A percentile compares a stretch with the other conserved stretches of the same genome.
phyloP scores from a whole-genome alignment of 1,284 basidiomycete genomes.

The Ceratobasidium sp. region DNA sequence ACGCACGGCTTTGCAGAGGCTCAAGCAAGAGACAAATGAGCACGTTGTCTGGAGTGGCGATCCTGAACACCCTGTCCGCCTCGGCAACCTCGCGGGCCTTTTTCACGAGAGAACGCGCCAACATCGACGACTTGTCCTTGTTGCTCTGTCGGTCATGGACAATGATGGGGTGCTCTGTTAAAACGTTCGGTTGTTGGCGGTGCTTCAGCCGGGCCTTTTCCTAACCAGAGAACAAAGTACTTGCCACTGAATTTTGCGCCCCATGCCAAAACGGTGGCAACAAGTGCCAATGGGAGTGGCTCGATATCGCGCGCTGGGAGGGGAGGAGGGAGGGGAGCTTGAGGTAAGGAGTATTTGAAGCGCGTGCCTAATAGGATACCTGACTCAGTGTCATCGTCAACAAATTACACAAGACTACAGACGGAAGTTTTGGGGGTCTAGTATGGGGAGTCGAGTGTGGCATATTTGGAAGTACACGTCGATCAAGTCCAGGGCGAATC shows the following conservation, averaged over 20 bases:
- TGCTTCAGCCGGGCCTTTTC: conserved; percentile 9
- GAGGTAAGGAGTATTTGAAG: conserved; percentile 43
- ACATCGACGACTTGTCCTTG: conserved; percentile 46
- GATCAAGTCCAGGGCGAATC: conserved; percentile 85
- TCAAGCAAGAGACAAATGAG: conserved; percentile 78
- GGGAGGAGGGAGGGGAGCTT: conserved; percentile 35
- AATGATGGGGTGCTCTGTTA: conserved; percentile 80
- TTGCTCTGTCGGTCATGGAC: conserved; percentile 76
- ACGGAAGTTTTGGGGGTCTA: conserved; percentile 54
- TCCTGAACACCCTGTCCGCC: conserved; percentile 79
- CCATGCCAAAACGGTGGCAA: conserved; percentile 90
- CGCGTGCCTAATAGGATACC: conserved; percentile 48
- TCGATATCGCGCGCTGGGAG: conserved; percentile 49
- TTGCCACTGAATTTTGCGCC: conserved; percentile 74
- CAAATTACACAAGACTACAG: conserved; percentile 77
- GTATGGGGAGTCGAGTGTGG: conserved; percentile 45
- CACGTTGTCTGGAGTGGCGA: conserved; percentile 80
- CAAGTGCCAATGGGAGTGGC: conserved; percentile 70
- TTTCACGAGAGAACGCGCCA: conserved; percentile 69
- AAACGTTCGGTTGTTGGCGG: background rate
- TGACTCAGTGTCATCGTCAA: conserved; percentile 63
- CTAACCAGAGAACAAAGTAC: background rate
- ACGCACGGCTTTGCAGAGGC: conserved; percentile 77
- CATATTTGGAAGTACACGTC: conserved; percentile 78
- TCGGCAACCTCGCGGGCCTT: conserved; percentile 84